Evolutionary conservation across 768 basidiomycete species (phyloP), one percentile per base, ranked within the genome.

Genomic region (Suillus paluster): DNA sequence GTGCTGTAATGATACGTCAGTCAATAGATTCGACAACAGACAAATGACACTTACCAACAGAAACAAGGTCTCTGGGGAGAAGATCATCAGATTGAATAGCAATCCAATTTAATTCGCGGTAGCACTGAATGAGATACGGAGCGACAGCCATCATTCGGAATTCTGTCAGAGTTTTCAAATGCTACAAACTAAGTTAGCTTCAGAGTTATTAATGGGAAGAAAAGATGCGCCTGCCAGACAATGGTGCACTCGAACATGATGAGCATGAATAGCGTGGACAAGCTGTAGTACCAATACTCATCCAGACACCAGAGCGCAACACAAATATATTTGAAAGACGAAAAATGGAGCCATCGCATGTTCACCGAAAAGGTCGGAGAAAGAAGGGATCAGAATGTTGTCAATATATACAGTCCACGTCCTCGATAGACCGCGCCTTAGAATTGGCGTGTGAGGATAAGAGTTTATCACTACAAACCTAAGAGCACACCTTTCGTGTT

Each of bases 301-400:
- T 99, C 97, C 68, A 99, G 77, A 72, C 92, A 94, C 97, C 97
- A 99, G 11, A 99, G 80, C 0, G 93, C 95, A 2, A 98, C 97
- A 65, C 97, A 99, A 78, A 99, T n/a, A 99, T 19, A 99, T 78
- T 77, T 99, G 97, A 78, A 99, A 99, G 30, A 99, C 97, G 76
- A 99, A 99, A 84, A 99, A 99, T 0, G 97, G 97, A 0, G 97
- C 97, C 5, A 95, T 96, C 1, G 97, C 95, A 71, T 99, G n/a
- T 79, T 99, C 97, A 25, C 80, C 83, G 67, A 99, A 98, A 39
- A 99, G 85, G 66, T 95, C 92, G 11, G 84, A 83, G 72, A 99
- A 99, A 1, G 92, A 91, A 8, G 97, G 97, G 45, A 99, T 92
- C 3, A 97, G 97, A 65, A 99, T 98, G 73, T 97, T 87, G 78